phyloP scores from a whole-genome alignment of 2,329 filamentous ascomycete species.

The Teratosphaeria pseudoeucalypti region DNA sequence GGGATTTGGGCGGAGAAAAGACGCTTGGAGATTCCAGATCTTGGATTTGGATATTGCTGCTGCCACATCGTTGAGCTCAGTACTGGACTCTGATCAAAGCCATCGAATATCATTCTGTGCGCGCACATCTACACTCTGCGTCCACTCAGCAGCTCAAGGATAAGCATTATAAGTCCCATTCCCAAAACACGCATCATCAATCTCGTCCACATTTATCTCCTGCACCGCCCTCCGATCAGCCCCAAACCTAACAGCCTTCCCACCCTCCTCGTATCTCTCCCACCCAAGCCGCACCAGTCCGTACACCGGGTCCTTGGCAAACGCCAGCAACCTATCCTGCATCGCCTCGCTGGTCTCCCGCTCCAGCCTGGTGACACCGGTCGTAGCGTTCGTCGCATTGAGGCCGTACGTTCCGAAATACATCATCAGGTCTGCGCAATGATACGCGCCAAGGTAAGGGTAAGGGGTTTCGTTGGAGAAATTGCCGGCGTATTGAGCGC shows the following conservation, averaged over 20 bases:
- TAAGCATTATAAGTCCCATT: constrained; percentile 2
- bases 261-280: constrained; percentile 20
- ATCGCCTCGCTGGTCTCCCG: constrained; percentile 22
- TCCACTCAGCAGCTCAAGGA: background rate
- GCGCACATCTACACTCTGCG: no score
- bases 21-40: no score
- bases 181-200: constrained; percentile 11
- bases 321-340: constrained; percentile 29
- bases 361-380: constrained; percentile 25
- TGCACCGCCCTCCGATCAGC: constrained; percentile 11
- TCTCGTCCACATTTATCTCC: constrained; percentile 6
- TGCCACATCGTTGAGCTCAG: no score
- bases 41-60: no score
- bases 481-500: background rate
- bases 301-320: constrained; percentile 23
- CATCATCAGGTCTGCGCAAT: background rate
- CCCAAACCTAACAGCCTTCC: constrained; percentile 12
- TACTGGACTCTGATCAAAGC: no score
- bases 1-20: no score
- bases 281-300: constrained; percentile 21
- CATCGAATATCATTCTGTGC: no score
- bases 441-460: background rate
- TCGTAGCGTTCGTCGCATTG: background rate
- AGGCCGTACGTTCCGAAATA: background rate
- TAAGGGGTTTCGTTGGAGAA: background rate